These are phyloP conservation scores for Pseudocercospora musae DNA, from an alignment of 2,329 filamentous ascomycete genomes.

Conservation along the genomic window DNA sequence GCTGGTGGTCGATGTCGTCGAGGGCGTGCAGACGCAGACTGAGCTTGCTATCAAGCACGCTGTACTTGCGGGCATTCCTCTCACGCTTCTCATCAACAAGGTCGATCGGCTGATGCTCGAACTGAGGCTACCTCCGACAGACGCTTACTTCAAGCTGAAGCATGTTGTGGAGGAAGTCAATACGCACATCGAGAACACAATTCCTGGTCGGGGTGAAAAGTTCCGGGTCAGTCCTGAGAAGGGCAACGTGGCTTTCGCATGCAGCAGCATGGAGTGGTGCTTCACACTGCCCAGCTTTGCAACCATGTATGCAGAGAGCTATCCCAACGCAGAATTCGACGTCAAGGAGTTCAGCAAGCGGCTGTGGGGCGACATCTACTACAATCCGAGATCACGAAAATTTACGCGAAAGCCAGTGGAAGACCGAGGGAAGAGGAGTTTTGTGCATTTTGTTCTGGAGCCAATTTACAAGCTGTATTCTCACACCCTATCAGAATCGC, in stretches of 20 bases:
- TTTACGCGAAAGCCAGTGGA: conserved; percentile 88
- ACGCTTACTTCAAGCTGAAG: conserved; percentile 98
- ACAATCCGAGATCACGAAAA: conserved; percentile 82
- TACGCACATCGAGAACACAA: conserved; percentile 83
- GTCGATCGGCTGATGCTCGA: conserved; percentile 94
- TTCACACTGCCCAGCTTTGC: conserved; percentile 93
- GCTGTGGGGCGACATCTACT: conserved; percentile 96
- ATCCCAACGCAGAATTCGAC: conserved; percentile 59
- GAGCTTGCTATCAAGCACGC: conserved; percentile 97
- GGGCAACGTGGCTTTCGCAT: conserved; percentile 96
- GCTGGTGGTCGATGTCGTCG: conserved; percentile 90
- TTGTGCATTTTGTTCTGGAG: conserved; percentile 91
- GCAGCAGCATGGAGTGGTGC: conserved; percentile 91
- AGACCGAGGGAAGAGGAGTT: conserved; percentile 75
- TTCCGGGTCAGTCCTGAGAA: conserved; percentile 88
- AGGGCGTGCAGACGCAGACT: conserved; percentile 97
- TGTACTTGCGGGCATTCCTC: conserved; percentile 79
- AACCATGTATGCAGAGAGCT: conserved; percentile 91
- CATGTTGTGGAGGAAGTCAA: conserved; percentile 99
- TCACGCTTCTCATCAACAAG: conserved; percentile 94
- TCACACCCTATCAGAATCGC: conserved; percentile 87
- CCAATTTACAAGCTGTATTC: conserved; percentile 98
- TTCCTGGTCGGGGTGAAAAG: conserved; percentile 75
- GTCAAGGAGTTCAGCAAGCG: conserved; percentile 76
- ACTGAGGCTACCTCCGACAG: conserved; percentile 85